Conservation (phyloP, 192 early-diverging fungal species). For the Podila epicladia region DNA sequence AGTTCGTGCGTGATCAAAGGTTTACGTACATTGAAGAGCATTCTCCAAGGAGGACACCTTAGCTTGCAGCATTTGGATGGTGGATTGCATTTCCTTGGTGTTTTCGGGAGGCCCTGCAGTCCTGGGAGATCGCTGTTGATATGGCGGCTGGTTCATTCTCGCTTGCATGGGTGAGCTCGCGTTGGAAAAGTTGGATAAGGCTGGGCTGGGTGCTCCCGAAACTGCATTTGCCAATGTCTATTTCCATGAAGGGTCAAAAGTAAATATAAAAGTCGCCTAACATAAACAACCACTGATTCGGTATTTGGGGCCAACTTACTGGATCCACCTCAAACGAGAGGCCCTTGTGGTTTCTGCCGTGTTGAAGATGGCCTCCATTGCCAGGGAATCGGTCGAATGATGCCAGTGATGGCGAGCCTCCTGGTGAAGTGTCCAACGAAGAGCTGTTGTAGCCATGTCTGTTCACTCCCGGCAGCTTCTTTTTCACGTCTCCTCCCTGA, state of each 20-base stretch:
- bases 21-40: constrained; percentile 17
- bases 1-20: too few species aligned
- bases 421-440: background rate
- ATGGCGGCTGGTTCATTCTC: constrained; percentile 15
- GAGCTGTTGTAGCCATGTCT: constrained; percentile 16
- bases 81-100: constrained; percentile 15
- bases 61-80: constrained; percentile 17
- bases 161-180: constrained; percentile 22
- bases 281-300: too few species aligned
- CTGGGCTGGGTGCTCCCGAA: constrained; percentile 19
- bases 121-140: constrained; percentile 24
- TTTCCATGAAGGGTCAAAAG: background rate
- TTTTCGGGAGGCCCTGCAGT: constrained; percentile 1
- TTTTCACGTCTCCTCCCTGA: constrained; percentile 21
- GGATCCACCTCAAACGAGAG: constrained; percentile 22
- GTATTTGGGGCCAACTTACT: constrained; percentile 4
- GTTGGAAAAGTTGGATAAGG: constrained; percentile 14
- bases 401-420: constrained; percentile 7
- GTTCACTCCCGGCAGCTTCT: constrained; percentile 37
- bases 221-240: background rate
- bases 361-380: constrained; percentile 5
- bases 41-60: constrained; percentile 20
- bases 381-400: constrained; percentile 14
- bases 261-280: background rate
- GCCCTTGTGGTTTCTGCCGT: constrained; percentile 22